Evolutionary conservation across 176 grass and related monocot genomes (phyloP).

Genomic region (Melocanna baccifera): DNA sequence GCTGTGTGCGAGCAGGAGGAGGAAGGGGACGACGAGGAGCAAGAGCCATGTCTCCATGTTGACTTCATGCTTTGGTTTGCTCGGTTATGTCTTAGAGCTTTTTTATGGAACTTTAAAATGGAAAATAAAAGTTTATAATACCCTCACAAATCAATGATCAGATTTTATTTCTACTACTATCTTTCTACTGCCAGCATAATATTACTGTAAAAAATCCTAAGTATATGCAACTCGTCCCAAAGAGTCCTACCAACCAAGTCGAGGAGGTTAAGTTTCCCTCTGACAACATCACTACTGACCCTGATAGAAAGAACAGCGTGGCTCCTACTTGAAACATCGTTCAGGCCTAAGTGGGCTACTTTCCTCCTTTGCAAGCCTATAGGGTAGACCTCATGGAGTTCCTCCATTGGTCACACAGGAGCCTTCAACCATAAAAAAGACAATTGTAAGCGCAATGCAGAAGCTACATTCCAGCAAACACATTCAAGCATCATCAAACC

Average conservation of each 20-base stretch:
- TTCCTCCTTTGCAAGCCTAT: constrained; percentile 86
- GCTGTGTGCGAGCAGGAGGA: too few species aligned
- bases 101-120: too few species aligned
- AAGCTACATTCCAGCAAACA: not conserved
- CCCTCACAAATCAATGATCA: too few species aligned
- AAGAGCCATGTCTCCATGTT: too few species aligned
- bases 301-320: constrained; percentile 71
- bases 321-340: constrained; percentile 78
- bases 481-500: not conserved
- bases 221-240: not conserved
- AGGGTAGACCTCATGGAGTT: constrained; percentile 63
- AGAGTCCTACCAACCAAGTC: constrained; percentile 70
- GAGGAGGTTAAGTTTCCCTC: constrained; percentile 91
- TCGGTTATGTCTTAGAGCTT: too few species aligned
- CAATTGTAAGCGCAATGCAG: constrained; percentile 5
- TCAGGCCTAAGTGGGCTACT: constrained; percentile 68
- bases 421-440: constrained; percentile 42
- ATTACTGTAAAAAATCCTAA: not conserved
- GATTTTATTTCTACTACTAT: too few species aligned
- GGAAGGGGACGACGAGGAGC: too few species aligned
- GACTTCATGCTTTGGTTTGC: too few species aligned
- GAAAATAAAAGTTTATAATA: too few species aligned
- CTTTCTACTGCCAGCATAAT: too few species aligned
- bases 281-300: constrained; percentile 46
- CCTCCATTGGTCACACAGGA: constrained; percentile 65